A percentile compares a stretch with the other conserved stretches of the same genome.
Evolutionary conservation across 345 rosid species (phyloP).

Genomic region (Citrus australasica): DNA sequence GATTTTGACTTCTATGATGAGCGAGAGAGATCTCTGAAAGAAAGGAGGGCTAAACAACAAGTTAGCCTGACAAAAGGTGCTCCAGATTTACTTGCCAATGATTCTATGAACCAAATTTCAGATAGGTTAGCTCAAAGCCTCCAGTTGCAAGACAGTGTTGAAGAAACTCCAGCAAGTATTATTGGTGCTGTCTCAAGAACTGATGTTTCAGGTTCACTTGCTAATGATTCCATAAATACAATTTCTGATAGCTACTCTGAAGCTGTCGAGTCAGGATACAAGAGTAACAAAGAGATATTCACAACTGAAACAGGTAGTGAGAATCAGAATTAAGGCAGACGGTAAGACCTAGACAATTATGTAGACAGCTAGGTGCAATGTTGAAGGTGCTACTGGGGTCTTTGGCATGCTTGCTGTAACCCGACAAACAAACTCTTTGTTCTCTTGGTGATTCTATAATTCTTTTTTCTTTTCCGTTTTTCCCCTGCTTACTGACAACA

Average conservation of each 20-base stretch:
- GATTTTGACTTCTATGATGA: constrained; percentile 62
- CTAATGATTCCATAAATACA: not conserved
- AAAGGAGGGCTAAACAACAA: constrained; percentile 37
- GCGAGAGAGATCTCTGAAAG: constrained; percentile 48
- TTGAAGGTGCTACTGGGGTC: constrained; percentile 14
- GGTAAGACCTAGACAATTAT: not conserved
- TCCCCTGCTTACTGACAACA: constrained; percentile 14
- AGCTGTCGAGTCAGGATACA: not conserved
- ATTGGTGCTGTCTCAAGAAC: not conserved
- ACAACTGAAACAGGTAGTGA: constrained; percentile 1
- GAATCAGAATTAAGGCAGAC: constrained; percentile 5
- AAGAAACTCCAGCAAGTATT: constrained; percentile 4
- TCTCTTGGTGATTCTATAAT: constrained; percentile 13
- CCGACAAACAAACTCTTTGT: constrained; percentile 1
- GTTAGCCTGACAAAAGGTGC: constrained; percentile 15
- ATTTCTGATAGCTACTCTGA: constrained; percentile 1
- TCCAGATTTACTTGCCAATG: constrained; percentile 21
- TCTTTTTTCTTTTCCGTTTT: not conserved
- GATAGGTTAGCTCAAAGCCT: constrained; percentile 34
- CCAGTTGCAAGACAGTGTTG: constrained; percentile 23
- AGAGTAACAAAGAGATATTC: not conserved
- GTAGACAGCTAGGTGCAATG: constrained; percentile 17
- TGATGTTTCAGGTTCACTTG: constrained; percentile 1
- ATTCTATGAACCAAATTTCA: constrained; percentile 38
- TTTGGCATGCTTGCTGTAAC: constrained; percentile 14